Evolutionary conservation across 257 asterid genomes (phyloP).

Genomic region (Nicotiana tabacum): DNA sequence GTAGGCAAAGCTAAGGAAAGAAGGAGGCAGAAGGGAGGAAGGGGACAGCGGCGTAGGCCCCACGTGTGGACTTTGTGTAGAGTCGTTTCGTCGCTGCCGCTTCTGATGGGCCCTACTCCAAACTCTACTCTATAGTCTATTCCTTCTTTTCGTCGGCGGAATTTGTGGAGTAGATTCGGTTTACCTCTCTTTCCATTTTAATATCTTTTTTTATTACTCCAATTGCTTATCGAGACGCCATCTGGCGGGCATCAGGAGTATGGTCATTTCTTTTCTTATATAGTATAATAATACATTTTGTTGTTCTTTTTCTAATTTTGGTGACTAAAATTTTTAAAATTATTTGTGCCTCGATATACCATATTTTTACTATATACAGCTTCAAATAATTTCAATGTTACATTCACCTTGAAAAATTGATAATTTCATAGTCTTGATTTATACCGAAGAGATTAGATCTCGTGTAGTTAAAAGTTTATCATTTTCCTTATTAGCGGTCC

Average conservation of each 20-base stretch:
- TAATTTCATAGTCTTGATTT: too few relatives aligned
- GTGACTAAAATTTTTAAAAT: too few relatives aligned
- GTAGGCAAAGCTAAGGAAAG: background rate
- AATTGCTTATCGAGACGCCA: background rate
- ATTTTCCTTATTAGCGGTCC: too few relatives aligned
- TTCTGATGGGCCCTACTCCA: constrained; percentile 26
- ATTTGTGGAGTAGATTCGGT: constrained; percentile 38
- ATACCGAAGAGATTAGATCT: too few relatives aligned
- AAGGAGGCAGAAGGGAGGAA: constrained; percentile 29
- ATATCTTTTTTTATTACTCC: background rate
- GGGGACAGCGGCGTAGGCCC: constrained; percentile 29
- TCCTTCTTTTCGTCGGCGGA: constrained; percentile 30
- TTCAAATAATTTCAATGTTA: too few relatives aligned
- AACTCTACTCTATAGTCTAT: background rate
- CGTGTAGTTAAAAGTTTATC: too few relatives aligned
- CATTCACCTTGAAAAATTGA: too few relatives aligned
- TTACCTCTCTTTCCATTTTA: background rate
- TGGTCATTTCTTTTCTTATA: background rate
- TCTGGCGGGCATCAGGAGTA: background rate
- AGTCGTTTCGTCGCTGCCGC: constrained; percentile 22
- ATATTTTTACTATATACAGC: too few relatives aligned
- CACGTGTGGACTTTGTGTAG: constrained; percentile 3
- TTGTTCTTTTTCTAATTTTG: too few relatives aligned
- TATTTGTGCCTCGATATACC: too few relatives aligned
- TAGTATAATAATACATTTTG: too few relatives aligned